These are phyloP conservation scores for Zychaea mexicana DNA, from an alignment of 371 early-diverging fungal genomes.

Conservation along the genomic window DNA sequence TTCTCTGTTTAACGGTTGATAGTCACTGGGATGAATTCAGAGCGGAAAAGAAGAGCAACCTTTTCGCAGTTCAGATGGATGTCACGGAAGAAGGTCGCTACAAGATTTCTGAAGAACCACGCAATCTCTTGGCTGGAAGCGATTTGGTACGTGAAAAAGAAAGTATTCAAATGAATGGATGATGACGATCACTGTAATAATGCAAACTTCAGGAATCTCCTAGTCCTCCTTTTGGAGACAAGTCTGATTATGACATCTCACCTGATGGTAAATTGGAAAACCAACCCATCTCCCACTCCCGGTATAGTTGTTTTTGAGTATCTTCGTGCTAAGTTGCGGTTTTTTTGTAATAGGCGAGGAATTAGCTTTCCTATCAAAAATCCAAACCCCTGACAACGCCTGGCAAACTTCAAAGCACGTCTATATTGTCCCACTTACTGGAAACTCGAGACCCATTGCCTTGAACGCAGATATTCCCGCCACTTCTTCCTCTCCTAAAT, in stretches of 20 bases:
- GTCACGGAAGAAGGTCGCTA: slow-evolving; percentile 24
- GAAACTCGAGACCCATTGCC: slow-evolving; percentile 39
- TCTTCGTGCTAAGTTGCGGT: no score
- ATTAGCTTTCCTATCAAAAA: slow-evolving; percentile 75
- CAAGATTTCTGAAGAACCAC: slow-evolving; percentile 33
- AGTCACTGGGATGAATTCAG: slow-evolving; percentile 74
- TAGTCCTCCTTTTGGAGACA: slow-evolving; percentile 61
- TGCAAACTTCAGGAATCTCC: slow-evolving; percentile 45
- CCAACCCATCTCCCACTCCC: not conserved
- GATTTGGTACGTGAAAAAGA: slow-evolving; percentile 33
- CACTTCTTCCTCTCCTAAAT: slow-evolving; percentile 66
- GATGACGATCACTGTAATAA: not conserved
- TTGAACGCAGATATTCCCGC: slow-evolving; percentile 65
- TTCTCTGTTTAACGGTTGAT: not conserved
- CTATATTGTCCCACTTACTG: slow-evolving; percentile 63
- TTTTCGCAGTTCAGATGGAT: slow-evolving; percentile 54
- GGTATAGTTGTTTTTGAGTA: not conserved
- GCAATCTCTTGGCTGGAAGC: slow-evolving; percentile 52
- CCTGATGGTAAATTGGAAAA: slow-evolving; percentile 51
- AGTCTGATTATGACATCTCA: slow-evolving; percentile 62
- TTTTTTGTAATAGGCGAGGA: slow-evolving; percentile 41
- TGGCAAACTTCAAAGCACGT: slow-evolving; percentile 81
- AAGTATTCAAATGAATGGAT: not conserved
- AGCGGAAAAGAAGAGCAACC: slow-evolving; percentile 56
- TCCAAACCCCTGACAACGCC: slow-evolving; percentile 62